phyloP scores from a whole-genome alignment of 306 rosid species.

The Medicago arabica region DNA sequence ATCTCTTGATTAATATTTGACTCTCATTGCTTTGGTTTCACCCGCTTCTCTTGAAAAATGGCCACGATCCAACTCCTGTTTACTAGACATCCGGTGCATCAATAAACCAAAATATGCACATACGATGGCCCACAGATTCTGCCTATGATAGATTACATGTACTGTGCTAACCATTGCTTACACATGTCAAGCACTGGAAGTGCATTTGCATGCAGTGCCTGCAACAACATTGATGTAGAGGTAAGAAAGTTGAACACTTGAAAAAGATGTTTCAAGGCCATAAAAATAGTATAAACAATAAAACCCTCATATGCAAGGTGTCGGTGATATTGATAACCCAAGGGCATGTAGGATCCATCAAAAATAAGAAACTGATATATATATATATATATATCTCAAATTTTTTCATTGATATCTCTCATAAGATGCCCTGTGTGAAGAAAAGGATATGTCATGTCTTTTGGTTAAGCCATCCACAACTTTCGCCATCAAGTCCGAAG shows the following conservation, averaged over 20 bases:
- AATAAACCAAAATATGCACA: constrained; percentile 26
- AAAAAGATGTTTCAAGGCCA: constrained; percentile 5
- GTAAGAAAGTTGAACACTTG: constrained; percentile 30
- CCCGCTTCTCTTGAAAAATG: constrained; percentile 31
- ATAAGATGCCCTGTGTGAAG: constrained; percentile 3
- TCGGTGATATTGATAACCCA: constrained; percentile 1
- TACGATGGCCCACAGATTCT: constrained; percentile 35
- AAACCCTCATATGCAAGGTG: not conserved
- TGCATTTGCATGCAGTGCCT: constrained; percentile 97
- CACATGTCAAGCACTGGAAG: constrained; percentile 99
- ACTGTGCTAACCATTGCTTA: constrained; percentile 98
- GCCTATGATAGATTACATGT: constrained; percentile 63
- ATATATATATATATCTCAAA: not conserved
- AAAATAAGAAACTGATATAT: not conserved
- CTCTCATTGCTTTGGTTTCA: constrained; percentile 17
- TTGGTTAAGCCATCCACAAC: not conserved
- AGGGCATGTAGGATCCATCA: not conserved
- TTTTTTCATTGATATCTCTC: constrained; percentile 20
- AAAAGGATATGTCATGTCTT: not conserved
- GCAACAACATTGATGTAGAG: constrained; percentile 48
- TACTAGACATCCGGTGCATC: constrained; percentile 32
- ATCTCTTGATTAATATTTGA: constrained; percentile 17
- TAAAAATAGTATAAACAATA: not conserved
- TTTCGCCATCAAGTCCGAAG: not conserved
- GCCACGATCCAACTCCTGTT: constrained; percentile 27